Evolutionary conservation across 164 flowering plant species (phyloP).

Genomic region (Magnolia officinalis): DNA sequence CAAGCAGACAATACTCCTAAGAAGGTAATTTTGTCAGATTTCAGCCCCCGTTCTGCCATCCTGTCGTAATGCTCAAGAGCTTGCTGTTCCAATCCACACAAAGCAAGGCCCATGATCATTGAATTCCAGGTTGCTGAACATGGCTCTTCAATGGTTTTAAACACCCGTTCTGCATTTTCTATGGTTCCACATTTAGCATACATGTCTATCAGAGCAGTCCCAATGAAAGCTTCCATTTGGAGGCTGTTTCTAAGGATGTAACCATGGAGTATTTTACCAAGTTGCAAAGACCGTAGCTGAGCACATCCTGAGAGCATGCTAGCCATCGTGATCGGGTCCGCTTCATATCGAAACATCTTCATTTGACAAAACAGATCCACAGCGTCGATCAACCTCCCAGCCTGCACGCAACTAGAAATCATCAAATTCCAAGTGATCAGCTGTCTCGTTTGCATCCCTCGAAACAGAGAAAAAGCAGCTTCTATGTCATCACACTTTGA

Average conservation of each 20-base stretch:
- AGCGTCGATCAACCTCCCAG: constrained; percentile 28
- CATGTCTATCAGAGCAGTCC: constrained; percentile 53
- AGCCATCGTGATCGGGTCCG: constrained; percentile 44
- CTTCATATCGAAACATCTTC: constrained; percentile 25
- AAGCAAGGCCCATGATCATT: constrained; percentile 49
- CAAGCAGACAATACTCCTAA: constrained; percentile 50
- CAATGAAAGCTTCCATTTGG: constrained; percentile 28
- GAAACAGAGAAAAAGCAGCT: constrained; percentile 38
- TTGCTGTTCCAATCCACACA: constrained; percentile 43
- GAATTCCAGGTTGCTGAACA: constrained; percentile 48
- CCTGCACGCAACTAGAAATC: constrained; percentile 41
- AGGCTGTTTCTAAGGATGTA: constrained; percentile 36
- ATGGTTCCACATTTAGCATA: constrained; percentile 56
- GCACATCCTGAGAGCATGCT: constrained; percentile 41
- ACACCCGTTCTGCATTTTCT: constrained; percentile 33
- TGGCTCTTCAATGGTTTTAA: constrained; percentile 33
- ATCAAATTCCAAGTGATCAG: constrained; percentile 66
- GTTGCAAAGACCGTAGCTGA: constrained; percentile 26
- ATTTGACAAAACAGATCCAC: constrained; percentile 34
- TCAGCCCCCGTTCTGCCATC: constrained; percentile 36
- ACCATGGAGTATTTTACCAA: constrained; percentile 32
- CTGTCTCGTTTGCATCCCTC: constrained; percentile 33
- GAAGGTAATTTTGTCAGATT: constrained; percentile 41
- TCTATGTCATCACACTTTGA: constrained; percentile 39
- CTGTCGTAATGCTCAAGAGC: constrained; percentile 38